These are phyloP conservation scores for Dorcoceras hygrometricum DNA, from an alignment of 257 asterid genomes.

Conservation along the genomic window DNA sequence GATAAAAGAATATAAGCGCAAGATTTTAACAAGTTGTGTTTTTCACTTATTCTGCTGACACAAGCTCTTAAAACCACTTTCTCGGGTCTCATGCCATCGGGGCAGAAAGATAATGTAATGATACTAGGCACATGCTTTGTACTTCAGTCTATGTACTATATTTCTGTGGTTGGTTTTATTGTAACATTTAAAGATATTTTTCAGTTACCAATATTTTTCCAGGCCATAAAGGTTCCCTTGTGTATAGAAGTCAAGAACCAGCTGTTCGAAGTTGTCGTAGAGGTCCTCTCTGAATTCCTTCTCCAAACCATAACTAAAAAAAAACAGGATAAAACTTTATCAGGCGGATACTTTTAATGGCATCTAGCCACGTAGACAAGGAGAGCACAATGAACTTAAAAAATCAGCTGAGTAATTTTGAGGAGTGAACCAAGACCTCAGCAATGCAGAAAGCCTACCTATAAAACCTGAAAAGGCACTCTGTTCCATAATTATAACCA, in stretches of 20 bases:
- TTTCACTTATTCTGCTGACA: neutral
- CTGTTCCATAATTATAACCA: constrained; percentile 74
- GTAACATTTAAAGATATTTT: neutral
- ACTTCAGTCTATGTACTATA: too few species aligned
- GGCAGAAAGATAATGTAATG: neutral
- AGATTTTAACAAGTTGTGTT: too few species aligned
- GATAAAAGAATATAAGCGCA: too few species aligned
- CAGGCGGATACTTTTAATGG: constrained; percentile 3
- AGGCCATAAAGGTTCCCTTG: constrained; percentile 84
- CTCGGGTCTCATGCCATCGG: neutral
- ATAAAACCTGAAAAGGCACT: constrained; percentile 91
- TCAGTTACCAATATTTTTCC: constrained; percentile 76
- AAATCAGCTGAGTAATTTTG: constrained; percentile 4
- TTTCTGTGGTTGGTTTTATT: too few species aligned
- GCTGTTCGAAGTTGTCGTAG: constrained; percentile 71
- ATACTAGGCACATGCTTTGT: neutral
- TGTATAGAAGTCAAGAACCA: constrained; percentile 63
- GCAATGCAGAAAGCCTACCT: constrained; percentile 43
- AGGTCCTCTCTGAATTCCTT: constrained; percentile 70
- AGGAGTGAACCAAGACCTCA: constrained; percentile 4
- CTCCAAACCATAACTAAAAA: constrained; percentile 83
- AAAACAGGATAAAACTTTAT: neutral
- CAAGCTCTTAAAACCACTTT: neutral
- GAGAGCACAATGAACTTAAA: constrained; percentile 5
- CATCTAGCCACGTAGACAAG: constrained; percentile 10